Conservation (phyloP, 192 early-diverging fungal genomes). For the Umbelopsis isabellina region DNA sequence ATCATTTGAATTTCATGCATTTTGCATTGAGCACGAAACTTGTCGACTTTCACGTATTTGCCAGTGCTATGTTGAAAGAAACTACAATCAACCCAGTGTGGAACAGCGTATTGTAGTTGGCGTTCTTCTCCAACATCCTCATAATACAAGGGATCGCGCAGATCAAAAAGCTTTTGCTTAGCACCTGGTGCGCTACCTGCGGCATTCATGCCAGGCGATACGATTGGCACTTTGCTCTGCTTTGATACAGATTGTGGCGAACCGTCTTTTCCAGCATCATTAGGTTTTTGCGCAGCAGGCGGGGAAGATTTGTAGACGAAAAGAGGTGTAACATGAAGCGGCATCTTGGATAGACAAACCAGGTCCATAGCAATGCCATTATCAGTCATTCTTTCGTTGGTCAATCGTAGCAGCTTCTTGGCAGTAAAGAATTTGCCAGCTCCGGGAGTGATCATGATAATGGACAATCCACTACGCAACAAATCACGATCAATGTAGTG, state of each 20-base stretch:
- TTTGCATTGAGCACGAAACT: conserved; percentile 73
- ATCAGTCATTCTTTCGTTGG: conserved; percentile 93
- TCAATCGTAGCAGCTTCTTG: conserved; percentile 85
- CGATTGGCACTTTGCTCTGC: background rate
- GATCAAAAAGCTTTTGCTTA: conserved; percentile 41
- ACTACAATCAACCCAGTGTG: conserved; percentile 92
- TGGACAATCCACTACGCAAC: conserved; percentile 85
- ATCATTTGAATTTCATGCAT: conserved; percentile 88
- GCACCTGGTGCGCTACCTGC: conserved; percentile 23
- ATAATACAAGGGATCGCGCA: conserved; percentile 55
- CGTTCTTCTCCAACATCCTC: conserved; percentile 42
- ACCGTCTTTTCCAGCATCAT: conserved; percentile 13
- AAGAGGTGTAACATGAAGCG: conserved; percentile 87
- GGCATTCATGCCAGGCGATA: conserved; percentile 22
- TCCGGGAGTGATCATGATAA: conserved; percentile 88
- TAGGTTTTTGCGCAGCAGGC: background rate
- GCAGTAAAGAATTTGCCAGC: conserved; percentile 89
- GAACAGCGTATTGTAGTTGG: conserved; percentile 67
- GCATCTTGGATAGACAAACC: conserved; percentile 85
- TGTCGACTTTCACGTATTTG: conserved; percentile 49
- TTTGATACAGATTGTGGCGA: conserved; percentile 25
- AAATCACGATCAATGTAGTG: conserved; percentile 96
- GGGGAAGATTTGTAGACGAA: conserved; percentile 67
- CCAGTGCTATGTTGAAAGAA: conserved; percentile 71
- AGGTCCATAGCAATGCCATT: conserved; percentile 90